Evolutionary conservation across 768 basidiomycete genomes (phyloP), one percentile per base, ranked within the genome.

Genomic region (Asterophora lycoperdoides): DNA sequence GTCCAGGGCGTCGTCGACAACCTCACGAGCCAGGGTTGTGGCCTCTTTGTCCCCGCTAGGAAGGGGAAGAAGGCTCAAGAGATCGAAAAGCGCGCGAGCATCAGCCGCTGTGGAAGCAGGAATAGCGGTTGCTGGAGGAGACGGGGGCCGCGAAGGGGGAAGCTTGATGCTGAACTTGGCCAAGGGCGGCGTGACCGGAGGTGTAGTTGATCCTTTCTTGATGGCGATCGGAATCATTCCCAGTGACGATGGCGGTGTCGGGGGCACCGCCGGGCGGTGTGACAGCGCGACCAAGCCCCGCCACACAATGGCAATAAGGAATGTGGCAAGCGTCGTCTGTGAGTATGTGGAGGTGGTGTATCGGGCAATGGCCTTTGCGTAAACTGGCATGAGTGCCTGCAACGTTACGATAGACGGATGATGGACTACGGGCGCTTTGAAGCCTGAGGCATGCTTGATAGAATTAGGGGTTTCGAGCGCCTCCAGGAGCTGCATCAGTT

Each of bases 301-400:
- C 89, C 89, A 92, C 2, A 87, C 67, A 1, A 87, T 64, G 14
- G 80, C 81, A 56, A 90, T 89, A 53, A 88, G 73, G 55, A 89
- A 76, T 2, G 83, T 79, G 0, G 86, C 86, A 13, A 90, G 72
- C 1, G 74, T 66, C 13, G 78, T 68, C 55, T 92, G 84, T 0
- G 84, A 75, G 8, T 74, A 60, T 10, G 72, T 64, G 10, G 77
- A 74, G 5, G 72, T 63, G 7, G 80, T 79, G 61, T 81, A 84
- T 10, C 80, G 76, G 11, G 67, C 62, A 29, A 90, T 67, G 30
- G 76, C 75, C 34, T 77, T 76, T 5, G 76, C 69, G 57, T 89
- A 85, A 3, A 82, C 55, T 2, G 87, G 85, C 60, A 83, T 73
- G n/a, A 78, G 59, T 7, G 71, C 62, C 56, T 81, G 82, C 41